phyloP scores from a whole-genome alignment of 2,329 filamentous ascomycete genomes.

The Domatiomyces catenatus region DNA sequence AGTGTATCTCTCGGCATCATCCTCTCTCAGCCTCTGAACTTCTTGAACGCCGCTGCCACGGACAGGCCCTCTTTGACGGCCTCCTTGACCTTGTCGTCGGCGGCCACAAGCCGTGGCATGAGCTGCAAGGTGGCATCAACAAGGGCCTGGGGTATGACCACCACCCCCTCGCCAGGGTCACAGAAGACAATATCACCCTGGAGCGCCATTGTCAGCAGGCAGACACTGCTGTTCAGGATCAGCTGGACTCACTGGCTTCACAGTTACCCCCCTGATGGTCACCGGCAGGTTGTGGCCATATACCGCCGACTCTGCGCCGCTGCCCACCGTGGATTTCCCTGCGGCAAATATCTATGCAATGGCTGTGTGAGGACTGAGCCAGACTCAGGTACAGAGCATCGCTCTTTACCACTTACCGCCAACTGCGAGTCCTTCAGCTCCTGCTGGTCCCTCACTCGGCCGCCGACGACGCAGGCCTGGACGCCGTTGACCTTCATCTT shows the following conservation, averaged over 20 bases:
- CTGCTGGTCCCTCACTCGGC: constrained; percentile 44
- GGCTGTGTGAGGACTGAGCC: background rate
- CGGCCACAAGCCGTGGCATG: constrained; percentile 36
- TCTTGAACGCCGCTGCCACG: constrained; percentile 52
- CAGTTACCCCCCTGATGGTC: constrained; percentile 26
- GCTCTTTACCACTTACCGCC: constrained; percentile 31
- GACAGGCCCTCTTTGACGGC: constrained; percentile 48
- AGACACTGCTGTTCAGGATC: background rate
- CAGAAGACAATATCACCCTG: constrained; percentile 54
- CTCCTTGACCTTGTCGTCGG: constrained; percentile 47
- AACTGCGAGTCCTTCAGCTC: constrained; percentile 37
- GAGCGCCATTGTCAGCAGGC: constrained; percentile 1
- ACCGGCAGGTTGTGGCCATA: constrained; percentile 27
- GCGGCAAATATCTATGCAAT: constrained; percentile 27
- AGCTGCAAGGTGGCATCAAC: constrained; percentile 46
- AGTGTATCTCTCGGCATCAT: background rate
- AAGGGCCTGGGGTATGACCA: constrained; percentile 48
- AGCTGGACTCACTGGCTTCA: constrained; percentile 24
- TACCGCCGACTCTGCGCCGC: constrained; percentile 29
- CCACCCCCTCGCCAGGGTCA: constrained; percentile 54
- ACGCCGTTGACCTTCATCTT: constrained; percentile 50
- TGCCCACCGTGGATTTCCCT: constrained; percentile 30
- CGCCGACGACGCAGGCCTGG: constrained; percentile 50
- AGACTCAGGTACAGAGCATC: background rate
- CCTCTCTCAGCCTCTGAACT: constrained; percentile 14